Conservation (phyloP, 2,329 filamentous ascomycete species). For the Apiospora phragmitis region DNA sequence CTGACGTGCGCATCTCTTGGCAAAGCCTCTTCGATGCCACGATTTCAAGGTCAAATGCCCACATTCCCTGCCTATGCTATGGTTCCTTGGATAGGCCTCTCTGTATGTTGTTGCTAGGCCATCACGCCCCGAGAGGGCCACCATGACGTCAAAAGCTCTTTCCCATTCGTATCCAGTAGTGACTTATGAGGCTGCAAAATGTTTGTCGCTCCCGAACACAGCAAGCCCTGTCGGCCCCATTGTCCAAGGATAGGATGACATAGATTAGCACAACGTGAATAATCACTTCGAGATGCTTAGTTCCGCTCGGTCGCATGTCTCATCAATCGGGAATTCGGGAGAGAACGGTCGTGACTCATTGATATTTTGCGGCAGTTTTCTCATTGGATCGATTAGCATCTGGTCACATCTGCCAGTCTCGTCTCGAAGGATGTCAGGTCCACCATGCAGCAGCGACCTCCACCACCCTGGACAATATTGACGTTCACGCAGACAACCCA, state of each 20-base stretch:
- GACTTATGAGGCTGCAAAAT: not conserved
- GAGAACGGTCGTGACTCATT: not conserved
- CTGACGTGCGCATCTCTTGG: not conserved
- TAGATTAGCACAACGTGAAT: not conserved
- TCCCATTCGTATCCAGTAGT: not conserved
- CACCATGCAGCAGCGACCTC: not conserved
- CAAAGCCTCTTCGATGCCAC: not conserved
- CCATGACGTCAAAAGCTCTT: not conserved
- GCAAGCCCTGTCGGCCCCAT: not conserved
- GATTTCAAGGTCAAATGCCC: not conserved
- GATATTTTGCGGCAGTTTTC: constrained; percentile 5
- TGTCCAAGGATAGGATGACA: not conserved
- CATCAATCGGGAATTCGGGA: not conserved
- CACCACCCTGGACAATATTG: not conserved
- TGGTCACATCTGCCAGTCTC: constrained; percentile 1
- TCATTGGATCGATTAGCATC: not conserved
- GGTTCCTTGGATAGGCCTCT: not conserved
- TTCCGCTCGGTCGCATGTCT: not conserved
- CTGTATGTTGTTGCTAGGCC: not conserved
- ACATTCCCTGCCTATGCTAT: not conserved
- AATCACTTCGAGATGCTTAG: not conserved
- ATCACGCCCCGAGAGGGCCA: not conserved
- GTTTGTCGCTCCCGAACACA: not conserved
- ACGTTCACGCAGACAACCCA: not conserved
- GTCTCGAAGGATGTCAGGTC: not conserved